Evolutionary conservation across 371 early-diverging fungal genomes (phyloP).

Genomic region (Globomyces sp.): DNA sequence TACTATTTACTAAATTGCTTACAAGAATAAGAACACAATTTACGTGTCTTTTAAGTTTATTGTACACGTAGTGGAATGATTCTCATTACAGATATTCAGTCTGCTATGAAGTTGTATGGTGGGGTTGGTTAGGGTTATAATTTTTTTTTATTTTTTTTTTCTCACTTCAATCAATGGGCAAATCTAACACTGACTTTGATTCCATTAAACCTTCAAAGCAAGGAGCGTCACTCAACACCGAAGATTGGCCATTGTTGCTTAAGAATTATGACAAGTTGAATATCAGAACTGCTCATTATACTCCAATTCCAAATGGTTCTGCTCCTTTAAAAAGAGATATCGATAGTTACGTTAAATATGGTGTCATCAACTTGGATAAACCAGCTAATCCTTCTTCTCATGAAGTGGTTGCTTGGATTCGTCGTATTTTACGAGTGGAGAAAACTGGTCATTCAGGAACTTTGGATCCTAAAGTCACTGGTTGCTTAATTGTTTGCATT

Average conservation of each 20-base stretch:
- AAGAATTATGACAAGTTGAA: conserved; percentile 99
- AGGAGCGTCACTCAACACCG: conserved; percentile 85
- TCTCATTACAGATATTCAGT: too few species aligned
- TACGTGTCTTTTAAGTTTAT: too few species aligned
- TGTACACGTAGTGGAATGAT: too few species aligned
- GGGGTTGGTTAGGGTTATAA: background rate
- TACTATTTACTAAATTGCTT: too few species aligned
- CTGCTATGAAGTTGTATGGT: too few species aligned
- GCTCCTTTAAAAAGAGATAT: conserved; percentile 96
- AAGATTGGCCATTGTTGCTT: conserved; percentile 93
- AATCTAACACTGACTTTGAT: too few species aligned
- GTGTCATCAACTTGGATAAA: conserved; percentile 98
- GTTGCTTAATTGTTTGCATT: conserved; percentile 98
- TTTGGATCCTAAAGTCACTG: conserved; percentile 99
- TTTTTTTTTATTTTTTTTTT: background rate
- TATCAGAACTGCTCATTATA: conserved; percentile 97
- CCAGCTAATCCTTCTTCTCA: conserved; percentile 99
- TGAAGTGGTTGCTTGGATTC: conserved; percentile 99
- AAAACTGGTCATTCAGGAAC: conserved; percentile 99
- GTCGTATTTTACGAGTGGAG: conserved; percentile 97
- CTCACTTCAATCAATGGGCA: background rate
- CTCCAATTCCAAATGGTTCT: conserved; percentile 94
- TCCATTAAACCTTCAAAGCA: conserved; percentile 40
- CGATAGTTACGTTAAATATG: conserved; percentile 91
- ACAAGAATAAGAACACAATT: too few species aligned